Conservation (phyloP, 1,284 basidiomycete species). For the Cutaneotrichosporon spelunceum region DNA sequence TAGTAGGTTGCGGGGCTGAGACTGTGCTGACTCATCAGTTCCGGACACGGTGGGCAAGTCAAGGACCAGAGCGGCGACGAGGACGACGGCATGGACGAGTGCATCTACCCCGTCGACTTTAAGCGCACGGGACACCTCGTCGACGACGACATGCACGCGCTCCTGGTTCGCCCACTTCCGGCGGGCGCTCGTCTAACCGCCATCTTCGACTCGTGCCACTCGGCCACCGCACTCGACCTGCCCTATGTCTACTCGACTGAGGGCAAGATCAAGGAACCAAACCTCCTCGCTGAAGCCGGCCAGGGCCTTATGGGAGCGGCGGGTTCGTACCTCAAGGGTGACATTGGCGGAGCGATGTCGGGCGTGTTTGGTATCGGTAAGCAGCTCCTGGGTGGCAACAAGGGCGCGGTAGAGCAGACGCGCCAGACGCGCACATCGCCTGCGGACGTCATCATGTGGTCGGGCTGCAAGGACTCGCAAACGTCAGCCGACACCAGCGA, state of each 20-base stretch:
- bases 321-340: slow-evolving; percentile 54
- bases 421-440: slow-evolving; percentile 70
- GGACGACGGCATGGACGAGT: slow-evolving; percentile 60
- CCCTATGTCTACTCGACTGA: slow-evolving; percentile 74
- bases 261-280: slow-evolving; percentile 80
- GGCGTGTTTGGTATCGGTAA: slow-evolving; percentile 43
- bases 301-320: slow-evolving; percentile 61
- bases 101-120: slow-evolving; percentile 81
- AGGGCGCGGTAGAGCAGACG: slow-evolving; percentile 37
- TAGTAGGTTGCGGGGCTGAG: slow-evolving; percentile 56
- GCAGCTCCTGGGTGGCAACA: slow-evolving; percentile 21
- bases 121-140: slow-evolving; percentile 68
- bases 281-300: slow-evolving; percentile 71
- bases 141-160: slow-evolving; percentile 65
- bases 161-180: slow-evolving; percentile 65
- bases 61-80: slow-evolving; percentile 65
- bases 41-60: slow-evolving; percentile 80
- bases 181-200: slow-evolving; percentile 80
- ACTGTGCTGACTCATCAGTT: slow-evolving; percentile 24
- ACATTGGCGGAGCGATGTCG: slow-evolving; percentile 67
- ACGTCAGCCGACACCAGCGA: slow-evolving; percentile 88
- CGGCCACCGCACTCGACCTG: slow-evolving; percentile 53
- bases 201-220: slow-evolving; percentile 67
- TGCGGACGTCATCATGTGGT: slow-evolving; percentile 67
- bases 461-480: slow-evolving; percentile 87